Evolutionary conservation across 805 yeast genomes (phyloP).

Genomic region (Candida silvicultrix): DNA sequence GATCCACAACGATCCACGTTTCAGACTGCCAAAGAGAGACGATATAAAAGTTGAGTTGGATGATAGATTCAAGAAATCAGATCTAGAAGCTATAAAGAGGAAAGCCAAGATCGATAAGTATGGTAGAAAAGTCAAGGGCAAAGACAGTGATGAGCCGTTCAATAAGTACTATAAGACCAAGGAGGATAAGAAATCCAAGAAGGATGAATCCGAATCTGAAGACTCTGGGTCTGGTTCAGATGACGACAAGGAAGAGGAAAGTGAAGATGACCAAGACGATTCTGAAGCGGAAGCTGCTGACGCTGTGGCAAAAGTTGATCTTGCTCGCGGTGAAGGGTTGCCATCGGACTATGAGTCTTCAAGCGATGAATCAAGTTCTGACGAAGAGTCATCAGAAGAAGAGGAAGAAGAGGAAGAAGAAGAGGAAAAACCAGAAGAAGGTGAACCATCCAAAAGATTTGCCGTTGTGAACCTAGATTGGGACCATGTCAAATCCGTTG

Average conservation of each 20-base stretch:
- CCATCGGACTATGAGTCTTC: conserved; percentile 34
- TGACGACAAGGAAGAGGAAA: conserved; percentile 14
- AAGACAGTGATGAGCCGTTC: conserved; percentile 12
- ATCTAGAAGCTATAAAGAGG: conserved; percentile 49
- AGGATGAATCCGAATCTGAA: conserved; percentile 17
- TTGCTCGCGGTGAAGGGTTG: conserved; percentile 66
- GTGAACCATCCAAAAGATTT: conserved; percentile 75
- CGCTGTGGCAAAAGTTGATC: conserved; percentile 29
- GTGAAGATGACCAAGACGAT: conserved; percentile 3
- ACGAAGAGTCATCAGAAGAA: conserved; percentile 35
- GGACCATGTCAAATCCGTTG: conserved; percentile 89
- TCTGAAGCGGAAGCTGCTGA: conserved; percentile 8
- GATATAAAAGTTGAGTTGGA: conserved; percentile 75
- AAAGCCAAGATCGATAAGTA: conserved; percentile 72
- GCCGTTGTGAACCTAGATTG: conserved; percentile 97
- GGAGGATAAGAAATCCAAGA: conserved; percentile 38
- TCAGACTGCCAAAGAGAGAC: conserved; percentile 64
- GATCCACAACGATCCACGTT: conserved; percentile 84
- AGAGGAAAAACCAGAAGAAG: conserved; percentile 63
- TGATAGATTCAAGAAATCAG: conserved; percentile 68
- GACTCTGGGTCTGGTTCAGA: conserved; percentile 13
- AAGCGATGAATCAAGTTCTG: conserved; percentile 38
- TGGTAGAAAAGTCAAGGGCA: conserved; percentile 62
- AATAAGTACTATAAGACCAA: conserved; percentile 33
- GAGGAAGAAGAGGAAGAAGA: conserved; percentile 51